Base-by-base conservation (phyloP, 495 filamentous ascomycete species). In the Lasiosphaeriaceae sp. region DNA sequence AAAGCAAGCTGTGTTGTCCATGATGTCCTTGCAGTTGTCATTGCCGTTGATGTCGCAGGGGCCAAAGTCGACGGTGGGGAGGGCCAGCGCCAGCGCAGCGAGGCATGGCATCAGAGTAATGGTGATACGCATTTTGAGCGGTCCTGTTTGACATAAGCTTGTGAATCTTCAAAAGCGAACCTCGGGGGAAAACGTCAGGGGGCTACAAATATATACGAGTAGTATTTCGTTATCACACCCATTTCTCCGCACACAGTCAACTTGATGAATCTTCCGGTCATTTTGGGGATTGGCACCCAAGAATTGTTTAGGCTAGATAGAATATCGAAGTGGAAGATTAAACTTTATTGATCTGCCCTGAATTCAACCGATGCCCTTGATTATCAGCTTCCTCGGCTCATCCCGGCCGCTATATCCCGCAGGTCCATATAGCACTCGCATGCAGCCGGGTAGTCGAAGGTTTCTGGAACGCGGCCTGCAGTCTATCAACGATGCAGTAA, bases 1-100 rank as follows among this genome's bases (percentile, higher is more conserved):
- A 5, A 66, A 66, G 7, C 63, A 66, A 19, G 60, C 63, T 1
- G 63, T 66, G 48, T 63, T 66, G 26, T 66, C 63, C 63, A 66
- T 66, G 29, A 66, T 62, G n/a, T 66, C 63, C 17, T 41, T 49
- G 60, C 63, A 66, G 31, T 57, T 58, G 0, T 51, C 39, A 21
- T 66, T 66, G 21, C 55, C 56, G 7, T 62, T 62, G 54, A 55
- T 55, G 14, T 59, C 60, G 41, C 63, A 66, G 11, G 63, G 63
- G 11, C 63, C 63, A 41, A 63, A 66, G 44, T 63, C 63, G 39
- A 53, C 51, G 9, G 19, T 19, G 26, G 45, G 53, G 17, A 41
- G 50, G 5, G 50, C 50, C 23, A 52, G 50, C 14, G 43, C 53
- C 6, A 48, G 19, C 12, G 29, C 43, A 2, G 44, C 53, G 14